Percentiles rank a stretch among this genome's conserved stretches.
Evolutionary conservation across 139 green algal species (phyloP).

Genomic region (Micromonas commoda): DNA sequence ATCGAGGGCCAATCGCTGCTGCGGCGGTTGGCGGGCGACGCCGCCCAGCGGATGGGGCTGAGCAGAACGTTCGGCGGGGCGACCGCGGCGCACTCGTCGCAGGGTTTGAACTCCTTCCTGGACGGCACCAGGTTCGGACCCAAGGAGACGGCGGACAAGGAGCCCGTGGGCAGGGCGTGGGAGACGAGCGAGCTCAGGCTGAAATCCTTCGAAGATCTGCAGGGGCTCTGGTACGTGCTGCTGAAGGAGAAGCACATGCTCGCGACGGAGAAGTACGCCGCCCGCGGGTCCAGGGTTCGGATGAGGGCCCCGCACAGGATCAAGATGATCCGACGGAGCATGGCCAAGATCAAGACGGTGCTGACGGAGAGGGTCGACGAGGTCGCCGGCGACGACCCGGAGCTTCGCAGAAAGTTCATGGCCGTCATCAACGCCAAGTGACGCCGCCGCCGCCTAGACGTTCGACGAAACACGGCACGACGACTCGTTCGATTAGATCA

Average conservation of each 20-base stretch:
- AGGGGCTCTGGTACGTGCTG: constrained; percentile 71
- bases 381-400: neutral
- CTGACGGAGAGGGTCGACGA: constrained; percentile 18
- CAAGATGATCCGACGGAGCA: constrained; percentile 18
- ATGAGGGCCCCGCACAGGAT: constrained; percentile 26
- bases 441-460: too few species aligned
- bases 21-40: too few species aligned
- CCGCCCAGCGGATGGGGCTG: too few species aligned
- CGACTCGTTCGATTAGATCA: too few species aligned
- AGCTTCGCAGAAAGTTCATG: neutral
- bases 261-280: constrained; percentile 45
- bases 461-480: too few species aligned
- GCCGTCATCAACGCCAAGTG: neutral
- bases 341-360: constrained; percentile 35
- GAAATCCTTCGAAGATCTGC: constrained; percentile 73
- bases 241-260: constrained; percentile 68
- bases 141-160: neutral
- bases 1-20: too few species aligned
- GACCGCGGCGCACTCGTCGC: neutral
- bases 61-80: too few species aligned
- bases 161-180: constrained; percentile 47
- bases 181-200: constrained; percentile 54
- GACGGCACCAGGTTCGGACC: neutral
- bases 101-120: constrained; percentile 14
- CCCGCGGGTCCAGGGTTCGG: neutral